These are phyloP conservation scores for Fusarium vanettenii DNA, from an alignment of 2,329 filamentous ascomycete species.

Conservation along the genomic window DNA sequence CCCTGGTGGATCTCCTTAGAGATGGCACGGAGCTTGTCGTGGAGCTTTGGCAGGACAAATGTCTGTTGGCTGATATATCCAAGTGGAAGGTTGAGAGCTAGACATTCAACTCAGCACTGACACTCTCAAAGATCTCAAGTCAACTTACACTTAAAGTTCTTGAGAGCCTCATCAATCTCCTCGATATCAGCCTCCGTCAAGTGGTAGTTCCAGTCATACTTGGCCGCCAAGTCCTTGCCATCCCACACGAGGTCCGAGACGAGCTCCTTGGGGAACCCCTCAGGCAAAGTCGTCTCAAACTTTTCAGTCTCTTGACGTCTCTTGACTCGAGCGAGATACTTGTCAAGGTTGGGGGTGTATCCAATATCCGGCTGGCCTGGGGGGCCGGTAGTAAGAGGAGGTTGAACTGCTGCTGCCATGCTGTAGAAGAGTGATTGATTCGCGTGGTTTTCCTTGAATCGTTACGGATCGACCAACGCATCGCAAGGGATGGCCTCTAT, in stretches of 20 bases:
- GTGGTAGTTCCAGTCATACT: constrained; percentile 65
- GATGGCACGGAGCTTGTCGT: constrained; percentile 59
- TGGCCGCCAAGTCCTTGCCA: constrained; percentile 58
- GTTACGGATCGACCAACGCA: not conserved
- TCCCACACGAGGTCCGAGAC: constrained; percentile 68
- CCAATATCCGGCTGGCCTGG: constrained; percentile 68
- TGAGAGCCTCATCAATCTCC: constrained; percentile 59
- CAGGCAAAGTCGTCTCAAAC: constrained; percentile 55
- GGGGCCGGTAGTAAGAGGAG: constrained; percentile 41
- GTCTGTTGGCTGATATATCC: constrained; percentile 46
- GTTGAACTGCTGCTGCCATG: constrained; percentile 11
- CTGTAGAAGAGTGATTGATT: not conserved
- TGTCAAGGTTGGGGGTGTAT: constrained; percentile 65
- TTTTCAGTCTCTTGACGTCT: constrained; percentile 55
- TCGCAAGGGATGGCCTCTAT: not conserved
- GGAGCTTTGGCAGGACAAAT: constrained; percentile 27
- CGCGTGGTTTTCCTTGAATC: not conserved
- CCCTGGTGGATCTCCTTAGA: constrained; percentile 66
- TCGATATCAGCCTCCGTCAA: constrained; percentile 58
- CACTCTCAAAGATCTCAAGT: not conserved
- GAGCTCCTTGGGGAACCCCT: constrained; percentile 62
- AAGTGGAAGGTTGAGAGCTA: constrained; percentile 52
- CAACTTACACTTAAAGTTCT: constrained; percentile 55
- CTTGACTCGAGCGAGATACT: constrained; percentile 63
- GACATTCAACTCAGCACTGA: not conserved